These are phyloP conservation scores for Colletotrichum simmondsii DNA, from an alignment of 2,329 filamentous ascomycete genomes.

Conservation along the genomic window DNA sequence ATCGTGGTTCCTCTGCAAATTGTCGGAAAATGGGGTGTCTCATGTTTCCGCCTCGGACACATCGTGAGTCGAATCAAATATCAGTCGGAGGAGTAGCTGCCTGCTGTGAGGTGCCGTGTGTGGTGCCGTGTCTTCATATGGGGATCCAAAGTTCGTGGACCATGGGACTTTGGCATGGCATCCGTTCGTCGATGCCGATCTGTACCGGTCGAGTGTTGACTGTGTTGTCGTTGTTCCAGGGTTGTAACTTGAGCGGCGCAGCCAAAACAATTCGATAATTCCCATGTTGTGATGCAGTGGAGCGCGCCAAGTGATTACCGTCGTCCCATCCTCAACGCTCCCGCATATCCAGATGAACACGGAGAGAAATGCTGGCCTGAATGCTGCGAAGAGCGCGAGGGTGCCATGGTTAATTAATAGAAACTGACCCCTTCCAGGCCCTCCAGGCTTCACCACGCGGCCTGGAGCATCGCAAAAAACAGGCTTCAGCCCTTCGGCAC, in stretches of 20 bases:
- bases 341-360: neutral
- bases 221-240: too few relatives aligned
- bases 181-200: neutral
- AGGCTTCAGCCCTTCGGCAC: neutral
- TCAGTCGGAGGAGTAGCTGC: too few relatives aligned
- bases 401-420: neutral
- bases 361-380: neutral
- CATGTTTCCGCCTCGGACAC: too few relatives aligned
- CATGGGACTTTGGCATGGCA: too few relatives aligned
- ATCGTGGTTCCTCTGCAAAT: too few relatives aligned
- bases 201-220: neutral
- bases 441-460: neutral
- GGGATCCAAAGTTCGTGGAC: too few relatives aligned
- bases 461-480: neutral
- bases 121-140: too few relatives aligned
- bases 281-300: neutral
- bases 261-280: neutral
- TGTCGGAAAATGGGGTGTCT: too few relatives aligned
- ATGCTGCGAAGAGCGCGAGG: too few relatives aligned
- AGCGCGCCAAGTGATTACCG: neutral
- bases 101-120: too few relatives aligned
- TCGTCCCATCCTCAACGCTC: neutral
- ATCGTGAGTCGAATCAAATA: too few relatives aligned
- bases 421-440: neutral
- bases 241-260: neutral